Evolutionary conservation across 1,139 yeast genomes (phyloP).

Genomic region (Zhuliangozyma parablackwelliae): DNA sequence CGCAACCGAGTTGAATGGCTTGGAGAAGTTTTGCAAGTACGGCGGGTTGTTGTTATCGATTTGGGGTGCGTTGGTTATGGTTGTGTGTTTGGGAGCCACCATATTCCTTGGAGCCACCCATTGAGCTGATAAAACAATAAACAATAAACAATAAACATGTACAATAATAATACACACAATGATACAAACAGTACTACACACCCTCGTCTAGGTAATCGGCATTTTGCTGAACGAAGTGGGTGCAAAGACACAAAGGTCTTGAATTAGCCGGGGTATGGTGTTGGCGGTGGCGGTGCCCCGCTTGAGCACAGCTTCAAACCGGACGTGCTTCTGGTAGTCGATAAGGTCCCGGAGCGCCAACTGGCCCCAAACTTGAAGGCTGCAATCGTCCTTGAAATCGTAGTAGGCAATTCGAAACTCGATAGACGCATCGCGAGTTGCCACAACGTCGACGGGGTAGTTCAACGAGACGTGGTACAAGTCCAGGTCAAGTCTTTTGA

Average conservation of each 20-base stretch:
- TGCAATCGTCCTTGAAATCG: constrained; percentile 10
- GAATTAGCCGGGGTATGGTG: too few species aligned
- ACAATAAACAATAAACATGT: neutral
- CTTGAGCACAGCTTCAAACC: too few species aligned
- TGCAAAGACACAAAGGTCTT: too few species aligned
- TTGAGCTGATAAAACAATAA: constrained; percentile 9
- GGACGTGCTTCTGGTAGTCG: constrained; percentile 1
- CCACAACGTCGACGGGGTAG: constrained; percentile 19
- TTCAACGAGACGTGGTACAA: constrained; percentile 25
- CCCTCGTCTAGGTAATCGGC: too few species aligned
- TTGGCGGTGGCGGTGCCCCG: too few species aligned
- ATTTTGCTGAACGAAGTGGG: too few species aligned
- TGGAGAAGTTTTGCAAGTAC: constrained; percentile 45
- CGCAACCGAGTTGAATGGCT: constrained; percentile 29
- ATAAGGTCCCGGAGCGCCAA: constrained; percentile 1
- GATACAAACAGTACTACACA: neutral
- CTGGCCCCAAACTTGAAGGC: constrained; percentile 4
- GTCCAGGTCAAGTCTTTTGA: constrained; percentile 23
- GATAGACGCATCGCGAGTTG: constrained; percentile 3
- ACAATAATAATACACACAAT: neutral
- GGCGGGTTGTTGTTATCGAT: constrained; percentile 57
- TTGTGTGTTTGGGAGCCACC: constrained; percentile 74
- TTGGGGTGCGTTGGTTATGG: constrained; percentile 80
- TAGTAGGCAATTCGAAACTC: constrained; percentile 11
- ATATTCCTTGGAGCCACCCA: constrained; percentile 58